Conservation (phyloP, 2,329 filamentous ascomycete genomes). For the Coniella lustricola region DNA sequence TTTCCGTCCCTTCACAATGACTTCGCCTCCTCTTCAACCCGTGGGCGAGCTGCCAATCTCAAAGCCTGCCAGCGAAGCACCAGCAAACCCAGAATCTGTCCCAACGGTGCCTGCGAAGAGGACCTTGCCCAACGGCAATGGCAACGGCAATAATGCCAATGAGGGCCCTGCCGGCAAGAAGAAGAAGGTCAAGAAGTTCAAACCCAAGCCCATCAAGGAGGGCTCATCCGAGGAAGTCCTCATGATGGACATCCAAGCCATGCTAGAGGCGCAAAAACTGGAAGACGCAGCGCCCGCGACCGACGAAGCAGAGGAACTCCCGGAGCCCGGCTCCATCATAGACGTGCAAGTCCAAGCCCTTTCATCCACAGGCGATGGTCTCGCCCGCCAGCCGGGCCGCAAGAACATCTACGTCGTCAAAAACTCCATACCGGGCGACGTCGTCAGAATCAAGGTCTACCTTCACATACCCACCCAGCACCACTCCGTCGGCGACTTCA, state of each 20-base stretch:
- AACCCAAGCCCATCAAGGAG: constrained; percentile 46
- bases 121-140: constrained; percentile 3
- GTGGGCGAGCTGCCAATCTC: background rate
- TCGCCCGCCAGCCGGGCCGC: constrained; percentile 64
- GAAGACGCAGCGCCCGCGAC: constrained; percentile 19
- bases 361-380: constrained; percentile 86
- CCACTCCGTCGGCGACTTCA: constrained; percentile 74
- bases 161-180: too few relatives aligned
- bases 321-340: constrained; percentile 65
- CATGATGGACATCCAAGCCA: constrained; percentile 51
- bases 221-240: constrained; percentile 63
- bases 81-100: background rate
- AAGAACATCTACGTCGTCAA: constrained; percentile 76
- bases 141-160: constrained; percentile 18
- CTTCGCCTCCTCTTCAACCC: constrained; percentile 1
- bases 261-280: constrained; percentile 39
- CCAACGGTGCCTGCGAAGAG: constrained; percentile 3
- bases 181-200: constrained; percentile 52
- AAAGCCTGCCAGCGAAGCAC: constrained; percentile 2
- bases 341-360: constrained; percentile 75
- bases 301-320: constrained; percentile 34
- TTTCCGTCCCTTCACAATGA: background rate
- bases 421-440: constrained; percentile 81
- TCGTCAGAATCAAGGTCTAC: constrained; percentile 69
- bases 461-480: constrained; percentile 58